These are phyloP conservation scores for Coriolopsis trogii DNA, from an alignment of 1,284 basidiomycete species.

Conservation along the genomic window DNA sequence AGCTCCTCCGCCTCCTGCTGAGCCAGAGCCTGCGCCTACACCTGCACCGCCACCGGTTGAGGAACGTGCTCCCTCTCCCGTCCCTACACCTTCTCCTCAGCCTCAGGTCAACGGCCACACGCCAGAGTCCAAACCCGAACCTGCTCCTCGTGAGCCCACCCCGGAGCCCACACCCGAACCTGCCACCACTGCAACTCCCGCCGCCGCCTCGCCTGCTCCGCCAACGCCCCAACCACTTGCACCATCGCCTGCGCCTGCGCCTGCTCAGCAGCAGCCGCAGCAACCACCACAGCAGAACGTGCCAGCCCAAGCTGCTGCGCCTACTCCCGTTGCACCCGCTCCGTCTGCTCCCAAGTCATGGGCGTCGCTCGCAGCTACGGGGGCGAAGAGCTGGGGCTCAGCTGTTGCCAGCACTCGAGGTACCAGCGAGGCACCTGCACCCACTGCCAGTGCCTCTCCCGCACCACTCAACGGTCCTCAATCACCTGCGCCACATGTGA, in stretches of 20 bases:
- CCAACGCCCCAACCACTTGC: slow-evolving; percentile 48
- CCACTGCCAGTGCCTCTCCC: slow-evolving; percentile 42
- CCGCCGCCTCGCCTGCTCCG: slow-evolving; percentile 37
- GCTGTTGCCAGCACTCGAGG: slow-evolving; percentile 74
- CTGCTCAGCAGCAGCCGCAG: slow-evolving; percentile 40
- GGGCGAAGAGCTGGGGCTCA: slow-evolving; percentile 78
- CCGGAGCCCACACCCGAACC: slow-evolving; percentile 39
- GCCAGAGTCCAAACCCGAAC: slow-evolving; percentile 37
- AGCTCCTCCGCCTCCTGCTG: slow-evolving; percentile 29
- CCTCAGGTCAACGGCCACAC: slow-evolving; percentile 29
- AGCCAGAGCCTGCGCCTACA: slow-evolving; percentile 37
- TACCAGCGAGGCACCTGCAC: slow-evolving; percentile 61
- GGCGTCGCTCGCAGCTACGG: slow-evolving; percentile 88
- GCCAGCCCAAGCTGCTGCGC: slow-evolving; percentile 27
- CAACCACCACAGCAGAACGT: slow-evolving; percentile 29
- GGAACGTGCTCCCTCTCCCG: slow-evolving; percentile 35
- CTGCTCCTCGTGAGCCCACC: slow-evolving; percentile 39
- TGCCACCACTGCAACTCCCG: slow-evolving; percentile 31
- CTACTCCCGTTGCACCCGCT: slow-evolving; percentile 26
- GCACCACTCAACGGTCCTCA: slow-evolving; percentile 50
- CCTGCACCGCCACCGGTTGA: slow-evolving; percentile 31
- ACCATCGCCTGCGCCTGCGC: slow-evolving; percentile 35
- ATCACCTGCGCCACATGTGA: slow-evolving; percentile 49
- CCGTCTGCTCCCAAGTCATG: slow-evolving; percentile 75
- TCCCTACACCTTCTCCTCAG: slow-evolving; percentile 35